Conservation (phyloP, 2,329 filamentous ascomycete genomes). For the Curvularia verruculosa region DNA sequence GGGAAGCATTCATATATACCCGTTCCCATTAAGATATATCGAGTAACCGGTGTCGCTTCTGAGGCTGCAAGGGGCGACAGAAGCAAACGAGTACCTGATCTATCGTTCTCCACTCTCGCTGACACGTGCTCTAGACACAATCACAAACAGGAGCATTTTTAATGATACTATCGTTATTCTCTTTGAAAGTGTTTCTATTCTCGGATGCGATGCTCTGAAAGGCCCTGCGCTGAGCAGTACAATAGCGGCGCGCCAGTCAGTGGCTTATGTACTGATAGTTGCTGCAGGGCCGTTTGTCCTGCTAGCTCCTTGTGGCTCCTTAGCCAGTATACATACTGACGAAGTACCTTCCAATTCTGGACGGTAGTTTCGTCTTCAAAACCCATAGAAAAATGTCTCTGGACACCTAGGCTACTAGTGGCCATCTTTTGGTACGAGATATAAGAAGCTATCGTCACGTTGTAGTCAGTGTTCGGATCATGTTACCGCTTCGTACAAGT, state of each 20-base stretch:
- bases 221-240: slow-evolving; percentile 8
- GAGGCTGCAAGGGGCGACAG: slow-evolving; percentile 7
- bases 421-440: background rate
- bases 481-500: background rate
- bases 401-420: background rate
- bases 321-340: background rate
- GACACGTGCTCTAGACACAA: slow-evolving; percentile 2
- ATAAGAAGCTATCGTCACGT: background rate
- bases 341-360: background rate
- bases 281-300: slow-evolving; percentile 1
- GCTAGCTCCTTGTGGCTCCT: background rate
- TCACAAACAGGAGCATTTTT: background rate
- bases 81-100: slow-evolving; percentile 6
- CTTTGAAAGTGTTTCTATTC: slow-evolving; percentile 5
- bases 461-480: background rate
- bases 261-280: background rate
- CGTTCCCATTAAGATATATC: slow-evolving; percentile 7
- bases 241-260: slow-evolving; percentile 8
- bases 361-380: no score
- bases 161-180: background rate
- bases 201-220: slow-evolving; percentile 9
- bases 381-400: background rate
- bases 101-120: slow-evolving; percentile 3
- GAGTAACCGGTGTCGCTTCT: background rate
- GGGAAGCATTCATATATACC: background rate